Conservation (phyloP, 495 filamentous ascomycete species). For the Paragyromitra xinjiangensis region DNA sequence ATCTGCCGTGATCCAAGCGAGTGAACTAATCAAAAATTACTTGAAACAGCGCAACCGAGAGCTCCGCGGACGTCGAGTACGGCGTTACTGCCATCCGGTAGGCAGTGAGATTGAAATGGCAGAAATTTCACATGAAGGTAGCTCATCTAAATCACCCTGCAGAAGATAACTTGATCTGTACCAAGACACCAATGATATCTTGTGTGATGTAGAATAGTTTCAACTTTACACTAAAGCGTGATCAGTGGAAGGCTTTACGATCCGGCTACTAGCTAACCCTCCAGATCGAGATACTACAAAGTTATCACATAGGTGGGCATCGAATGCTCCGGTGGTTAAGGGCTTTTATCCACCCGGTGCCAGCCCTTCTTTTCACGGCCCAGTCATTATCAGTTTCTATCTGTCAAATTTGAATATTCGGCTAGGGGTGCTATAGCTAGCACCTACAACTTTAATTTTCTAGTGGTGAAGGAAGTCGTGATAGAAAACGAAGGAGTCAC, state of each 20-base stretch:
- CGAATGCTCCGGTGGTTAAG: not conserved
- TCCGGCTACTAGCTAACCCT: not conserved
- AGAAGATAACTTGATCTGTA: not conserved
- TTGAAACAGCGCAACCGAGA: not conserved
- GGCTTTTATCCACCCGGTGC: not conserved
- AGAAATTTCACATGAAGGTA: not conserved
- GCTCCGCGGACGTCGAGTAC: not conserved
- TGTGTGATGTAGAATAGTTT: not conserved
- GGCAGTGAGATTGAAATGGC: not conserved
- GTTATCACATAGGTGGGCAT: not conserved
- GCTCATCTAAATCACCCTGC: not conserved
- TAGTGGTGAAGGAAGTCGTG: not conserved
- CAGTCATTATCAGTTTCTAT: not conserved
- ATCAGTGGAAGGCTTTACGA: not conserved
- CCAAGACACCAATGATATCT: not conserved
- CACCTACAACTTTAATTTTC: not conserved
- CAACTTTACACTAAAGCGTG: not conserved
- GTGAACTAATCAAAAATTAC: not conserved
- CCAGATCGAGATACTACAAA: not conserved
- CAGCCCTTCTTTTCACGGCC: not conserved
- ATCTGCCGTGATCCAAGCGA: not conserved
- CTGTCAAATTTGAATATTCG: not conserved
- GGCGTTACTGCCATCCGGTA: too few species aligned
- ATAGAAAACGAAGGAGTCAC: not conserved
- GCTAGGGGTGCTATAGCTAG: not conserved